Conservation (phyloP, 78 protist species). For the Andalucia godoyi region DNA sequence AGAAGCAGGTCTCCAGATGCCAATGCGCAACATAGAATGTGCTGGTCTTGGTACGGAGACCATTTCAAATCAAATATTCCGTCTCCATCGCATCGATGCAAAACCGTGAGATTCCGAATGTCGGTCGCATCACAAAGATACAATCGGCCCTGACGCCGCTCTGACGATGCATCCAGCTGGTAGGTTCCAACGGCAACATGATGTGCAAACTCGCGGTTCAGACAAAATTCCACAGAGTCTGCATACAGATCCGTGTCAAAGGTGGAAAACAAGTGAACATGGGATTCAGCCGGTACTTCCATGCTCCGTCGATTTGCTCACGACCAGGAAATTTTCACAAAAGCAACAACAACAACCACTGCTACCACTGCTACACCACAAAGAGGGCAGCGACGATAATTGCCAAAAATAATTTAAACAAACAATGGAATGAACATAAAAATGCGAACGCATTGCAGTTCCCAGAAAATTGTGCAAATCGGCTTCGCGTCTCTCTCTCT, state of each 20-base stretch:
- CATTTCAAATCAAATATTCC: conserved; percentile 59
- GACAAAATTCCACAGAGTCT: conserved; percentile 49
- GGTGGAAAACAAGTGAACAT: too few relatives aligned
- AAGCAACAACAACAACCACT: too few relatives aligned
- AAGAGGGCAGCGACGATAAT: too few relatives aligned
- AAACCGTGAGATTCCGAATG: not conserved
- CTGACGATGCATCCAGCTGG: conserved; percentile 11
- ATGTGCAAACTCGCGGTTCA: not conserved
- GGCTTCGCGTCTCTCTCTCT: too few relatives aligned
- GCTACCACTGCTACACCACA: too few relatives aligned
- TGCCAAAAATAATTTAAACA: too few relatives aligned
- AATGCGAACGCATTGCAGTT: too few relatives aligned
- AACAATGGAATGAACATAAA: too few relatives aligned
- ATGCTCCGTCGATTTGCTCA: too few relatives aligned
- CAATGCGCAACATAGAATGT: not conserved
- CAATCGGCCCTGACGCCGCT: conserved; percentile 24
- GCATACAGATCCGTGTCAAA: conserved; percentile 16
- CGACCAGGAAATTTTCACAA: too few relatives aligned
- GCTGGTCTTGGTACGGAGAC: not conserved
- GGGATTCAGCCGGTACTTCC: too few relatives aligned
- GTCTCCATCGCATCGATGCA: conserved; percentile 7
- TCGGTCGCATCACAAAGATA: conserved; percentile 14
- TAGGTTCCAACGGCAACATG: conserved; percentile 22
- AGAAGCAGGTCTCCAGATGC: not conserved
- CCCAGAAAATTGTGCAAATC: too few relatives aligned